These are phyloP conservation scores for Phoma sp. DNA, from an alignment of 2,329 filamentous ascomycete species.

Conservation along the genomic window DNA sequence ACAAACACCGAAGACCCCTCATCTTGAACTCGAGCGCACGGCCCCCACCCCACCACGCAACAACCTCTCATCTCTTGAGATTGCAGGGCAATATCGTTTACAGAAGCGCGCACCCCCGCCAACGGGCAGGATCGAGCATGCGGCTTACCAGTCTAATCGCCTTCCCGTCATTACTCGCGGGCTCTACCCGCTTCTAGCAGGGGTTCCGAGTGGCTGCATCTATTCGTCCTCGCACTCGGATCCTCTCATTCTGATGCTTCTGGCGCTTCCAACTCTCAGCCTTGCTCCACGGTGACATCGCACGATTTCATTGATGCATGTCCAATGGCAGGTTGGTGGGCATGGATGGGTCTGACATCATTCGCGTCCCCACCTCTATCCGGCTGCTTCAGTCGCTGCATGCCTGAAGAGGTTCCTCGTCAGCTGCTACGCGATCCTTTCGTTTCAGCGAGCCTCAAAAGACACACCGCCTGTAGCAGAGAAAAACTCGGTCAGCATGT, in stretches of 20 bases:
- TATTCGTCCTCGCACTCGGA: slow-evolving; percentile 14
- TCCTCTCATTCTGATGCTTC: slow-evolving; percentile 14
- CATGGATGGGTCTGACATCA: slow-evolving; percentile 14
- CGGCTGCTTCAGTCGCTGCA: slow-evolving; percentile 24
- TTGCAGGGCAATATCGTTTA: slow-evolving; percentile 41
- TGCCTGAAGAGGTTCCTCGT: slow-evolving; percentile 1
- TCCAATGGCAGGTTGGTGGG: slow-evolving; percentile 31
- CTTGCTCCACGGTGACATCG: slow-evolving; percentile 23
- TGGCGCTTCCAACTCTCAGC: slow-evolving; percentile 24
- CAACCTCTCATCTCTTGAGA: slow-evolving; percentile 43
- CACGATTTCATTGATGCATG: slow-evolving; percentile 28
- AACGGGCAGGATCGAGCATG: slow-evolving; percentile 8
- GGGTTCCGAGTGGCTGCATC: slow-evolving; percentile 27
- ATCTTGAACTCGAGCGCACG: slow-evolving; percentile 41
- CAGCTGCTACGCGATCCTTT: slow-evolving; percentile 9
- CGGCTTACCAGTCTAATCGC: slow-evolving; percentile 18
- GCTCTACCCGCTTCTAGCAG: slow-evolving; percentile 23
- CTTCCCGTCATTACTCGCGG: slow-evolving; percentile 23
- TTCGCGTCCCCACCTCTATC: slow-evolving; percentile 25
- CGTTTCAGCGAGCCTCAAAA: background rate
- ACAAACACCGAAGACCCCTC: slow-evolving; percentile 36
- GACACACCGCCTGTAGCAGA: background rate
- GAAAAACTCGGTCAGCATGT: background rate
- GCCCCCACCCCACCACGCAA: slow-evolving; percentile 34
- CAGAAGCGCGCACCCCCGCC: slow-evolving; percentile 3